Evolutionary conservation across 2,329 filamentous ascomycete genomes (phyloP), one percentile per base, ranked within the genome.

Genomic region (Stagonosporopsis tanaceti): DNA sequence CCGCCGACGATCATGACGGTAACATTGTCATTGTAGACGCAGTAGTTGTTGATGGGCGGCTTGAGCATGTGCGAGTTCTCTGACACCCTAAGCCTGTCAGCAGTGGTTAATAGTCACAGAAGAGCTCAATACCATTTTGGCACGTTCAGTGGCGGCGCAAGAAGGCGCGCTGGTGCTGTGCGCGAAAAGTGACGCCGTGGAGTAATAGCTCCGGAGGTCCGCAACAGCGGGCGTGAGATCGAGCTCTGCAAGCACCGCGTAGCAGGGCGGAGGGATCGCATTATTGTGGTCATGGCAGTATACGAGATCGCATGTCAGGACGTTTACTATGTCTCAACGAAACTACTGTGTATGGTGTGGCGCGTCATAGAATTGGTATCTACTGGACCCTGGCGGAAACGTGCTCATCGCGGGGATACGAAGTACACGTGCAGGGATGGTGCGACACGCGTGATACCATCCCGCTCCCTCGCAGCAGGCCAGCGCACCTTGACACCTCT

Each of bases 1-100:
- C 95, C 95, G 74, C 95, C 95, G 61, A 99, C 93, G 69, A 97
- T 93, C 91, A 95, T 95, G 73, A 95, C 90, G 39, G 89, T 93
- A 58, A 94, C 86, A 71, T 86, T 85, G 53, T 90, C 85, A 75
- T 96, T 90, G 81, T 97, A 96, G 71, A 98, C 92, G 80, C 93
- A 97, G 82, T 95, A 96, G 81, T 98, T 98, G 81, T 97, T 97
- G 72, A 98, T 89, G 1, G 95, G 95, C 0, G 95, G 95, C 76
- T 97, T 87, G 56, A 97, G 87, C 60, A 98, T 88, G 75, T 98
- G 93, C 0, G 90, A 89, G 78, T 98, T 98, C 75, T 93, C 87
- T 70, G 92, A 85, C 38, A 99, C 88, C 94, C 93, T 97, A 57
- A 3, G 6, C 4, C 22, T 22, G n/a, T 57, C 20, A 57, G 48